Conservation (phyloP, 805 yeast genomes). For the Wickerhamiella parazyma region DNA sequence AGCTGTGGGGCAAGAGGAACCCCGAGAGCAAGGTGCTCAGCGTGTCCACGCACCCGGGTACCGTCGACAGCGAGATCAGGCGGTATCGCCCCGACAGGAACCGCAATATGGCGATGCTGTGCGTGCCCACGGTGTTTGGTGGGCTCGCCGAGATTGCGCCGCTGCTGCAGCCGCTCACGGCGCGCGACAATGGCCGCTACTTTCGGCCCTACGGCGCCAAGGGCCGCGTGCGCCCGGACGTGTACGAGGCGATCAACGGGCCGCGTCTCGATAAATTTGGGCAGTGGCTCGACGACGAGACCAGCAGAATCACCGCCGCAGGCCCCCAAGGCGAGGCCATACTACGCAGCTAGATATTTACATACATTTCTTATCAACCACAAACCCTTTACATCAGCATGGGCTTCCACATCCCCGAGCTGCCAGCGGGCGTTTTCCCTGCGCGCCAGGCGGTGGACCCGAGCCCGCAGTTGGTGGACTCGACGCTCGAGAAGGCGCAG, state of each 20-base stretch:
- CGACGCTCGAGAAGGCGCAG: slow-evolving; percentile 2
- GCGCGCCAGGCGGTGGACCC: not conserved
- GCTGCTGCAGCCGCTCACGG: slow-evolving; percentile 29
- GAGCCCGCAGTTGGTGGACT: not conserved
- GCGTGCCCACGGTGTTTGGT: slow-evolving; percentile 27
- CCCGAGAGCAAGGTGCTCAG: slow-evolving; percentile 23
- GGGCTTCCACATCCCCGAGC: slow-evolving; percentile 7
- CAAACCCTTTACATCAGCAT: not conserved
- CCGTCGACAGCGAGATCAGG: slow-evolving; percentile 28
- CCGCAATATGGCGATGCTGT: slow-evolving; percentile 12
- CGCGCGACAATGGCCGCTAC: slow-evolving; percentile 26
- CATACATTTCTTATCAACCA: too few species aligned
- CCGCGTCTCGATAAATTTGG: slow-evolving; percentile 28
- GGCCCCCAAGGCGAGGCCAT: not conserved
- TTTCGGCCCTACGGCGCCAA: slow-evolving; percentile 32
- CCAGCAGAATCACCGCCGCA: not conserved
- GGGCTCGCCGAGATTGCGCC: slow-evolving; percentile 35
- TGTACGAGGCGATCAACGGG: slow-evolving; percentile 25
- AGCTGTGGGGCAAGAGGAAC: slow-evolving; percentile 26
- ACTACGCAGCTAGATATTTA: too few species aligned
- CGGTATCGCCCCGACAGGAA: slow-evolving; percentile 20
- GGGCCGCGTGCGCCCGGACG: slow-evolving; percentile 28
- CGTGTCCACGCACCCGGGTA: slow-evolving; percentile 32
- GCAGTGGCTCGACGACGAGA: slow-evolving; percentile 22
- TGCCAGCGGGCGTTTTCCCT: slow-evolving; percentile 1